Conservation (phyloP, 1,139 yeast species). For the Lodderomyces beijingensis region DNA sequence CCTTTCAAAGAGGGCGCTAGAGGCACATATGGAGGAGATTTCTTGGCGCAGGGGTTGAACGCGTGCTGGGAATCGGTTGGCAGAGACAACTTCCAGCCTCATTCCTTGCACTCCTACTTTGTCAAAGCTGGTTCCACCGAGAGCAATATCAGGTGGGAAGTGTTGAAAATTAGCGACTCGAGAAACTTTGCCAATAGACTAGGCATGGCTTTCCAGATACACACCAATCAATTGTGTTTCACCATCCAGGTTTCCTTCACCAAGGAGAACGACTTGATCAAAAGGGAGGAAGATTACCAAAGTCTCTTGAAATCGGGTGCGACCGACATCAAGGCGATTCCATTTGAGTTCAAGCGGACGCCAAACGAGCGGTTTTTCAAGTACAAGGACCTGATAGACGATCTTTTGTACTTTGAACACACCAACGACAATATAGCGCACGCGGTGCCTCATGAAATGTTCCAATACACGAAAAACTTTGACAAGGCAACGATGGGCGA, state of each 20-base stretch:
- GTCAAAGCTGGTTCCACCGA: conserved; percentile 34
- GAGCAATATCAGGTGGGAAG: conserved; percentile 33
- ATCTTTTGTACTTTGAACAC: conserved; percentile 22
- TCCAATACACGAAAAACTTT: conserved; percentile 17
- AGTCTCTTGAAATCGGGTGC: conserved; percentile 9
- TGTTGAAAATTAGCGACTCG: conserved; percentile 28
- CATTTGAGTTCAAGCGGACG: conserved; percentile 26
- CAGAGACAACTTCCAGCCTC: conserved; percentile 27
- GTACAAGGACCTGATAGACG: conserved; percentile 28
- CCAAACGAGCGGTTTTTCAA: conserved; percentile 31
- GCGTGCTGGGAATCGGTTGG: conserved; percentile 38
- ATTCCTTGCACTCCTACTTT: conserved; percentile 39
- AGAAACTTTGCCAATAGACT: conserved; percentile 33
- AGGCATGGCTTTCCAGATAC: conserved; percentile 31
- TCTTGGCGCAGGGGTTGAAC: conserved; percentile 28
- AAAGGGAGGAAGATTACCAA: conserved; percentile 12
- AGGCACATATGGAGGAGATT: conserved; percentile 43
- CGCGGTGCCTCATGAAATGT: conserved; percentile 28
- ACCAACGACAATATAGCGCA: conserved; percentile 32
- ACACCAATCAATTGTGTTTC: conserved; percentile 28
- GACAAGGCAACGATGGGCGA: conserved; percentile 21
- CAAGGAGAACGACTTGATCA: conserved; percentile 21
- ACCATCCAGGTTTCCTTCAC: conserved; percentile 34
- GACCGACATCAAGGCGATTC: conserved; percentile 17
- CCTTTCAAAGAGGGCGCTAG: conserved; percentile 26